Evolutionary conservation across 192 early-diverging fungal species (phyloP).

Genomic region (Coemansia sp.): DNA sequence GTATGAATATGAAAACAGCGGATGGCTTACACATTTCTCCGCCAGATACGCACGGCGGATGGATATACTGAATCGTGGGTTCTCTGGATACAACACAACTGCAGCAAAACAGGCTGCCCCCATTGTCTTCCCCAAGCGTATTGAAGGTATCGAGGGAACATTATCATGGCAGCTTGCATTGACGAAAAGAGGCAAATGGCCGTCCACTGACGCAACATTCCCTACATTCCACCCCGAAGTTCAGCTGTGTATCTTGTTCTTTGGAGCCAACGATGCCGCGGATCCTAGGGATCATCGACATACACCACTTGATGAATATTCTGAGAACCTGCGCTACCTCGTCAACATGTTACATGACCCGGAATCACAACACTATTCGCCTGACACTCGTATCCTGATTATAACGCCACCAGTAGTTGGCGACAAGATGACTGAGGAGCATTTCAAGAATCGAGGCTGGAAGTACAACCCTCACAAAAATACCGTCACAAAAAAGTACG

Average conservation of each 20-base stretch:
- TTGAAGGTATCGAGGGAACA: background rate
- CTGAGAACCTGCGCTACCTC: slow-evolving; percentile 61
- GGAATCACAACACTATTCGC: slow-evolving; percentile 57
- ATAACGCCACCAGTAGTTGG: slow-evolving; percentile 73
- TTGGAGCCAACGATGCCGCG: slow-evolving; percentile 82
- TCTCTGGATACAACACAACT: slow-evolving; percentile 75
- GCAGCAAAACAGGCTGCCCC: slow-evolving; percentile 57
- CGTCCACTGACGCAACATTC: slow-evolving; percentile 3
- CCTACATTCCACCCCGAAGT: background rate
- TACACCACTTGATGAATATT: slow-evolving; percentile 62
- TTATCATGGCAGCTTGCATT: no score
- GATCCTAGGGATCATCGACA: slow-evolving; percentile 55
- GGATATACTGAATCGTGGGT: slow-evolving; percentile 81
- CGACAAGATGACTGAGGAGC: slow-evolving; percentile 40
- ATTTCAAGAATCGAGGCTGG: background rate
- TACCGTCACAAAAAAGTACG: slow-evolving; percentile 55
- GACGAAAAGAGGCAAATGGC: background rate
- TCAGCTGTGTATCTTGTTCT: slow-evolving; percentile 59
- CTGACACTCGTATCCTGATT: slow-evolving; percentile 63
- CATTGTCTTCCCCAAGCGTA: slow-evolving; percentile 51
- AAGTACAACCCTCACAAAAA: slow-evolving; percentile 16
- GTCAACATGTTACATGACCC: slow-evolving; percentile 58
- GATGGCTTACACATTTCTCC: slow-evolving; percentile 57
- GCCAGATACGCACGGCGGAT: slow-evolving; percentile 65
- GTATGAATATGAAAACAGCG: slow-evolving; percentile 31